phyloP scores from a whole-genome alignment of 768 basidiomycete genomes.

The Fistulinella prunicolor region DNA sequence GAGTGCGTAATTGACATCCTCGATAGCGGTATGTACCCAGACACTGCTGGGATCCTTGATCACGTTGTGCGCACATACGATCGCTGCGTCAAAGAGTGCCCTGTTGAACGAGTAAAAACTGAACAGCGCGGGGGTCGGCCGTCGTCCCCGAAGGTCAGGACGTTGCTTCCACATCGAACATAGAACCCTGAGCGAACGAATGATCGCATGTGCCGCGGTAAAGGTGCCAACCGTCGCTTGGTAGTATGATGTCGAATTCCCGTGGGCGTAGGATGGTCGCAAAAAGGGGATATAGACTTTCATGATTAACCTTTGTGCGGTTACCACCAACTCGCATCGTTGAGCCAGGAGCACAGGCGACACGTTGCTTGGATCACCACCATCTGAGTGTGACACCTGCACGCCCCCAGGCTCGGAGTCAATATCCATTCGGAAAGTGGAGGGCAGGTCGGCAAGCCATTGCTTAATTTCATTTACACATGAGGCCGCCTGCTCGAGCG shows the following conservation, averaged over 20 bases:
- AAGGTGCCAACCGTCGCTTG: constrained; percentile 58
- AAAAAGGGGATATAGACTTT: constrained; percentile 71
- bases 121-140: constrained; percentile 44
- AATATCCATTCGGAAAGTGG: constrained; percentile 43
- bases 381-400: constrained; percentile 12
- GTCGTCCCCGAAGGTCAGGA: constrained; percentile 30
- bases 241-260: constrained; percentile 36
- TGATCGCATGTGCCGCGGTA: constrained; percentile 63
- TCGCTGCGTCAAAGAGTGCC: constrained; percentile 62
- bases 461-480: constrained; percentile 55
- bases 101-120: constrained; percentile 60
- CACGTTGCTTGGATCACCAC: constrained; percentile 11
- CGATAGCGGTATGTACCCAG: constrained; percentile 46
- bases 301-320: constrained; percentile 58
- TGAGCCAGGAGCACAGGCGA: constrained; percentile 46
- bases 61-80: constrained; percentile 61
- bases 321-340: constrained; percentile 57
- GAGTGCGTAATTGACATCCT: constrained; percentile 44
- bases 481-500: constrained; percentile 58
- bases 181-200: constrained; percentile 48
- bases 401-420: constrained; percentile 28
- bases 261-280: constrained; percentile 30
- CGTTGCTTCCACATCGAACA: constrained; percentile 39
- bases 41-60: constrained; percentile 50
- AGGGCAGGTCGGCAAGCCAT: constrained; percentile 54